phyloP scores from a whole-genome alignment of 257 asterid genomes.

The Gentiana macrophylla region DNA sequence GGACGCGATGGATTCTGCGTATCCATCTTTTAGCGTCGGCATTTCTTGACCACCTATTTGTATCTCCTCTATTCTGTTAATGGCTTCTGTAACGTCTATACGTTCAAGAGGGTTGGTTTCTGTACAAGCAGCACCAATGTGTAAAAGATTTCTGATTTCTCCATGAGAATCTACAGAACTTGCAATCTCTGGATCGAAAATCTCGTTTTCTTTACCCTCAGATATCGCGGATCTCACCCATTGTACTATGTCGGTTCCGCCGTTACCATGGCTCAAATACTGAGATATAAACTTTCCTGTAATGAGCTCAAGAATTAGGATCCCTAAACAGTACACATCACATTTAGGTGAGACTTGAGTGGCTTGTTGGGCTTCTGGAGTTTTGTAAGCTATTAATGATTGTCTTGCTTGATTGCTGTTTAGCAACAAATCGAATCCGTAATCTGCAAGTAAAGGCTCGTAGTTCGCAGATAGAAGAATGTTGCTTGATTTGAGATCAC shows the following conservation, averaged over 20 bases:
- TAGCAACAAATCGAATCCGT: slow-evolving; percentile 38
- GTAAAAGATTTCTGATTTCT: slow-evolving; percentile 39
- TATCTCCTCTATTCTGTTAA: slow-evolving; percentile 39
- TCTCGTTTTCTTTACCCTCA: slow-evolving; percentile 38
- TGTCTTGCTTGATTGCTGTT: slow-evolving; percentile 32
- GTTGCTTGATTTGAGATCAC: slow-evolving; percentile 74
- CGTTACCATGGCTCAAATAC: slow-evolving; percentile 34
- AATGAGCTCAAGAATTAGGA: slow-evolving; percentile 64
- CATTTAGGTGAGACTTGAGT: slow-evolving; percentile 46
- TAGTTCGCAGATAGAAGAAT: slow-evolving; percentile 36
- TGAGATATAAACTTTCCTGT: slow-evolving; percentile 59
- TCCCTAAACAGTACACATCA: slow-evolving; percentile 61
- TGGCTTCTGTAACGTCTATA: slow-evolving; percentile 39
- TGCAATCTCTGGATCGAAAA: slow-evolving; percentile 42
- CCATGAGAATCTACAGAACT: background rate
- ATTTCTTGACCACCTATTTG: slow-evolving; percentile 9
- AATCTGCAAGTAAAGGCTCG: slow-evolving; percentile 60
- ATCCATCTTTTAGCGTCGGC: slow-evolving; percentile 20
- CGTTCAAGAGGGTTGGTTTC: slow-evolving; percentile 42
- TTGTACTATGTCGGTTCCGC: slow-evolving; percentile 50
- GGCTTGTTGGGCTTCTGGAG: slow-evolving; percentile 50
- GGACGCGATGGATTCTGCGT: slow-evolving; percentile 10
- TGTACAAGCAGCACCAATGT: slow-evolving; percentile 50
- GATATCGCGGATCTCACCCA: slow-evolving; percentile 46
- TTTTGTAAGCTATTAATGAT: slow-evolving; percentile 42